phyloP scores from a whole-genome alignment of 306 rosid species.

The Malus sieversii region DNA sequence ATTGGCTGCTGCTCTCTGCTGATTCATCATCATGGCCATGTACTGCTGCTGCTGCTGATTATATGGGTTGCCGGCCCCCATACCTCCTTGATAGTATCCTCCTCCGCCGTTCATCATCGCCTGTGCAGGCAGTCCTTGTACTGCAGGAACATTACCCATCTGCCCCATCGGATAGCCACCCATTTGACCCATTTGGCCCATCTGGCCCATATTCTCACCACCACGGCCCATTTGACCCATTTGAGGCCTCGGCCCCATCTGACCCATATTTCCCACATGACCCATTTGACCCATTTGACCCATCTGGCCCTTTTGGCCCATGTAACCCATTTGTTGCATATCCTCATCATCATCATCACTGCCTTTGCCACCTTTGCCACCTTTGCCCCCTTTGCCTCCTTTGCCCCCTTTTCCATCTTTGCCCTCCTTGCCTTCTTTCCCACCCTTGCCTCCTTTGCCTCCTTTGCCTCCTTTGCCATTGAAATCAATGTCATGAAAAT shows the following conservation, averaged over 20 bases:
- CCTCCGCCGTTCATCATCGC: slow-evolving; percentile 50
- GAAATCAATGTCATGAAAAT: slow-evolving; percentile 43
- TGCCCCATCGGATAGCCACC: slow-evolving; percentile 7
- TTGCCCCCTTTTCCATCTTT: not conserved
- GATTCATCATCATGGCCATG: slow-evolving; percentile 88
- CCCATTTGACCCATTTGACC: not conserved
- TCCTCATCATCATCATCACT: slow-evolving; percentile 15
- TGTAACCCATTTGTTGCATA: not conserved
- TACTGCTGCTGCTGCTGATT: slow-evolving; percentile 31
- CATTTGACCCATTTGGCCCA: slow-evolving; percentile 24
- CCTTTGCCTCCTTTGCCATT: slow-evolving; percentile 48
- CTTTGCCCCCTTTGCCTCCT: not conserved
- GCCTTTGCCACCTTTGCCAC: not conserved
- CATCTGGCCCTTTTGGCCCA: not conserved
- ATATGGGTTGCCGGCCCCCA: slow-evolving; percentile 30
- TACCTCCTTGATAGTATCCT: slow-evolving; percentile 57
- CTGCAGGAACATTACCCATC: slow-evolving; percentile 55
- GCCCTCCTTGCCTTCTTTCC: slow-evolving; percentile 10
- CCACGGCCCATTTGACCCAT: slow-evolving; percentile 24
- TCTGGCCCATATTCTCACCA: slow-evolving; percentile 5
- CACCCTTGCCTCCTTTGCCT: slow-evolving; percentile 1
- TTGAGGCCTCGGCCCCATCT: not conserved
- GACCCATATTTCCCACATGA: not conserved
- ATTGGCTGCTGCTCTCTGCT: slow-evolving; percentile 33
- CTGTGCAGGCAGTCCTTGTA: slow-evolving; percentile 70